A percentile compares a stretch with the other conserved stretches of the same genome.
Evolutionary conservation across 164 flowering plant genomes (phyloP).

Genomic region (Umbilicus rupestris): DNA sequence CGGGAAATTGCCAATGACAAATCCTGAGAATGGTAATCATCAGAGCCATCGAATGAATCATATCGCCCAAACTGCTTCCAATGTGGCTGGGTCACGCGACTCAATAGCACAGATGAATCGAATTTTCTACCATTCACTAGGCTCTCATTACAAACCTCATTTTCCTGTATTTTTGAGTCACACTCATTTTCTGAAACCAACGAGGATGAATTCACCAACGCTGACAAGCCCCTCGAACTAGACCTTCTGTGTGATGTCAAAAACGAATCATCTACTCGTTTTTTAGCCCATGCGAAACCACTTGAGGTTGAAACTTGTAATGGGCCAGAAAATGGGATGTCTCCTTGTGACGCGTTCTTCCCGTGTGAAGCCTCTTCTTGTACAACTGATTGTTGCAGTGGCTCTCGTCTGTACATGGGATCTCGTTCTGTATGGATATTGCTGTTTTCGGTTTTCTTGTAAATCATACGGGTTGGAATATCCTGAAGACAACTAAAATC

Average conservation of each 20-base stretch:
- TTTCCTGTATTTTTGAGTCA: conserved; percentile 38
- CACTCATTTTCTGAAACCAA: conserved; percentile 14
- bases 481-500: conserved; percentile 20
- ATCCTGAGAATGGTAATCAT: conserved; percentile 76
- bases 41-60: conserved; percentile 79
- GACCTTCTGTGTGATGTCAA: conserved; percentile 54
- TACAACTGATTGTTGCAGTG: conserved; percentile 20
- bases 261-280: conserved; percentile 48
- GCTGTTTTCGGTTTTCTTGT: conserved; percentile 17
- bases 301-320: conserved; percentile 64
- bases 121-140: conserved; percentile 30
- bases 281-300: conserved; percentile 94
- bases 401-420: conserved; percentile 11
- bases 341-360: conserved; percentile 78
- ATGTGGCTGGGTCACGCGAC: conserved; percentile 36
- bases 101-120: conserved; percentile 37
- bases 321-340: conserved; percentile 77
- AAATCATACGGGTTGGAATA: conserved; percentile 16
- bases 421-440: conserved; percentile 14
- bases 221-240: conserved; percentile 46
- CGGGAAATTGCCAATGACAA: conserved; percentile 46
- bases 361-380: conserved; percentile 42
- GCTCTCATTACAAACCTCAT: conserved; percentile 17
- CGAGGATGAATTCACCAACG: conserved; percentile 25
- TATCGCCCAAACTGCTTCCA: conserved; percentile 68